Evolutionary conservation across 441 rosid species (phyloP).

Genomic region (Breynia disticha): DNA sequence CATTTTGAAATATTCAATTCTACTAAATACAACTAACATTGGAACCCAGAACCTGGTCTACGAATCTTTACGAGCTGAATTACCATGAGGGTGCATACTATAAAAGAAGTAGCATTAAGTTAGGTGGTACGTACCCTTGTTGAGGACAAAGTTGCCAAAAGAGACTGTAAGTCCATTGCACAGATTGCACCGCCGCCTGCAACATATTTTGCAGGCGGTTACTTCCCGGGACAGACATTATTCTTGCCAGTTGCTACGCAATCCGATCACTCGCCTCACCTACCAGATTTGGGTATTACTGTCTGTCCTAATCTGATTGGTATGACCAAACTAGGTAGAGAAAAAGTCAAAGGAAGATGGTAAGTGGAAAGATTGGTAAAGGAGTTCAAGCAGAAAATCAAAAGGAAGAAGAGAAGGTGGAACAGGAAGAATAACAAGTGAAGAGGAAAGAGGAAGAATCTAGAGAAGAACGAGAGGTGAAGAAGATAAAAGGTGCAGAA

Average conservation of each 20-base stretch:
- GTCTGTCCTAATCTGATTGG: too few relatives aligned
- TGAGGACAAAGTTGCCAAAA: slow-evolving; percentile 91
- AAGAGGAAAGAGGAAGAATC: background rate
- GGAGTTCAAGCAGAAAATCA: too few relatives aligned
- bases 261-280: too few relatives aligned
- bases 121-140: slow-evolving; percentile 47
- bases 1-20: background rate
- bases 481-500: slow-evolving; percentile 8
- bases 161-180: slow-evolving; percentile 87
- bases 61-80: too few relatives aligned
- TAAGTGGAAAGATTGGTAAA: too few relatives aligned
- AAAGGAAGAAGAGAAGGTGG: background rate
- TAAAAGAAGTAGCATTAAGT: too few relatives aligned
- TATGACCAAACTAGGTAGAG: too few relatives aligned
- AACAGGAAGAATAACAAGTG: background rate
- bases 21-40: background rate
- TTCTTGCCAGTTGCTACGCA: background rate
- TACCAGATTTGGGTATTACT: too few relatives aligned
- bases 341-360: too few relatives aligned
- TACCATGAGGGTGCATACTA: too few relatives aligned
- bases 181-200: slow-evolving; percentile 81
- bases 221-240: slow-evolving; percentile 41
- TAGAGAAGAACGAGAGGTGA: background rate
- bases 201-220: slow-evolving; percentile 54
- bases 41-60: too few relatives aligned